Base-by-base conservation (phyloP, 805 yeast genomes). In the Ascoidea tarda region DNA sequence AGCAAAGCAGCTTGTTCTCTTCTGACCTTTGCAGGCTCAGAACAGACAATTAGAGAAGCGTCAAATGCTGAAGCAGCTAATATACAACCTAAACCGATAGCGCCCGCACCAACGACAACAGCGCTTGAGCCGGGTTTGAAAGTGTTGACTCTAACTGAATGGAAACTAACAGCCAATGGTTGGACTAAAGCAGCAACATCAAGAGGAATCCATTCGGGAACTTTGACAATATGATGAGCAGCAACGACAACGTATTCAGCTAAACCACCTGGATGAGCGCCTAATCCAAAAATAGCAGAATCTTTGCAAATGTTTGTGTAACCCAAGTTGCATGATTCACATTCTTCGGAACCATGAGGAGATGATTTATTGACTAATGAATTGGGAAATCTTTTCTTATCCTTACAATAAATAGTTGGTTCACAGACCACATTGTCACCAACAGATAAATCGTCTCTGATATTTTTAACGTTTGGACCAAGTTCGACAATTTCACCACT, bases 371-470 rank as follows among this genome's bases (percentile, higher is more conserved):
- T 48, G 21, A 52, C 54, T 33, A 58, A 47, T 58, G 63, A 63
- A 57, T 63, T 58, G 63, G 63, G 57, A 62, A 62, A 67, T 50
- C 70, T 53, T 32, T 60, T 54, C 49, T 69, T 64, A 52, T 69
- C 74, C 16, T 55, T 56, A 58, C 77, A 75, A 42, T 73, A 72
- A 21, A 75, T 73, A 1, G 76, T 69, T 6, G 74, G 70, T 54
- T 75, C 79, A 16, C 68, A 74, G 32, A 77, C 82, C 44, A 82
- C 87, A 46, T 75, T 74, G 59, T 79, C 82, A n/a, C 84, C 84
- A 2, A 68, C 66, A 55, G 71, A 63, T 38, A 76, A 64, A 32
- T 67, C 64, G 52, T 67, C 70, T 55, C 49, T 55, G 33, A 76
- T 62, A n/a, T 63, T 63, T 0, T 63, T 63, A 5, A 78, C 83